Evolutionary conservation across 1,284 basidiomycete species (phyloP).

Genomic region (Ganoderma boninense): DNA sequence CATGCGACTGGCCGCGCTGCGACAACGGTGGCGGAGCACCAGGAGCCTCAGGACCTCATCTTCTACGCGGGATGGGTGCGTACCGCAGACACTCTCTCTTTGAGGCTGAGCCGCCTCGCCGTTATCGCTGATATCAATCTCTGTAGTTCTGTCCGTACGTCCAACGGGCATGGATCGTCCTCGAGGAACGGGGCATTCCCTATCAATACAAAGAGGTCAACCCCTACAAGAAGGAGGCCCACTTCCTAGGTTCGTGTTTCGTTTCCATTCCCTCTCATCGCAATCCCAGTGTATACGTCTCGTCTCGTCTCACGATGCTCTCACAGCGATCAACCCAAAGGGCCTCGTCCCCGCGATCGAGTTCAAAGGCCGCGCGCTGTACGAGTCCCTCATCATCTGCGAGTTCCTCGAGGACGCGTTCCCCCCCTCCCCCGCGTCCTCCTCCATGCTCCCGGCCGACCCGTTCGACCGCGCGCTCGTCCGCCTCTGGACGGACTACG

Average conservation of each 20-base stretch:
- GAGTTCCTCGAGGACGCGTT: constrained; percentile 71
- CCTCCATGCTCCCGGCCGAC: constrained; percentile 53
- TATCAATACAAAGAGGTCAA: constrained; percentile 76
- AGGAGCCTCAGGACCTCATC: constrained; percentile 57
- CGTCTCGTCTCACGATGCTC: background rate
- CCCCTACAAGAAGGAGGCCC: constrained; percentile 74
- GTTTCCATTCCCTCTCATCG: background rate
- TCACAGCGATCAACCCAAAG: constrained; percentile 67
- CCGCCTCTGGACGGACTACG: constrained; percentile 47
- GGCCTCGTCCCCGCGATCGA: constrained; percentile 73
- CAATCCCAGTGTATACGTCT: too few relatives aligned
- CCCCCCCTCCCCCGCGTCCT: constrained; percentile 49
- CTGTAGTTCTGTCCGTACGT: constrained; percentile 74
- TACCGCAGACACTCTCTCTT: too few relatives aligned
- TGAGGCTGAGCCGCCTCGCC: too few relatives aligned
- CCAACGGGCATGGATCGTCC: constrained; percentile 71
- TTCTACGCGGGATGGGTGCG: constrained; percentile 68
- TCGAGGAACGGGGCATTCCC: constrained; percentile 71
- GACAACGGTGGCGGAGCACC: constrained; percentile 55
- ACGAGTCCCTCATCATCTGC: constrained; percentile 66
- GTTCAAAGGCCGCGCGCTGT: constrained; percentile 62
- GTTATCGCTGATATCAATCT: background rate
- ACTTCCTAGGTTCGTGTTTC: constrained; percentile 55
- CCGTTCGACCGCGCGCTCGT: constrained; percentile 57
- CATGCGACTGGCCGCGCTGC: constrained; percentile 63